Evolutionary conservation across 1,139 yeast genomes (phyloP), one percentile per base, ranked within the genome.

Genomic region (Candida albicans): DNA sequence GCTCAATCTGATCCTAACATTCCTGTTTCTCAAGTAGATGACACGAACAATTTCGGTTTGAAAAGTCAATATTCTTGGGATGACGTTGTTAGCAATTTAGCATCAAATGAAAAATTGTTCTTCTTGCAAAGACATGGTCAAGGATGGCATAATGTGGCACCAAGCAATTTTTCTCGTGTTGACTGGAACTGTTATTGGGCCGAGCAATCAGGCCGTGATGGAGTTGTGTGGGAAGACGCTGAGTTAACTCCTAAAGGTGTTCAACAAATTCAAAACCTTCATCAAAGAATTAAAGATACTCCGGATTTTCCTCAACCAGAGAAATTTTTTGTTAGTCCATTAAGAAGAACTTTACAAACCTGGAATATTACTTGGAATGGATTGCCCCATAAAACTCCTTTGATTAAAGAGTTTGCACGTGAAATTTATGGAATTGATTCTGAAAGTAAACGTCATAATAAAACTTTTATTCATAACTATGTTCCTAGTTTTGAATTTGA

Each of bases 41-140:
- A 43, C 13, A 33, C 48, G 2, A 49, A 50, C 15, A 50, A 49
- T 32, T 59, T 62, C 35, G 67, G 66, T 3, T 50, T 62, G 26
- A 39, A 52, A 9, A 15, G 45, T n/a, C 44, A 47, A 18, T 43
- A 43, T 8, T 46, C 56, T 1, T 64, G 67, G 66, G 13, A 33
- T 9, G 35, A 45, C 6, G 47, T 48, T 12, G 28, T 48, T 15
- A 27, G 33, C 10, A 12, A 22, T 2, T 42, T 46, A 18, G 15
- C 47, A 4, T 37, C 51, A 5, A 49, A 52, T 41, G 49, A 44
- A 11, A 70, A 70, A 45, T 52, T 70, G n/a, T 50, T 71, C 12
- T 66, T 66, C 31, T 50, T 68, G 11, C 74, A 68, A 37, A 60
- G 77, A 49, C 77, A 71, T 45, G 75, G 73, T 7, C 67, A 70